A percentile compares a stretch with the other conserved stretches of the same genome.
phyloP scores from a whole-genome alignment of 1,139 yeast genomes.

The Candida sanyaensis region DNA sequence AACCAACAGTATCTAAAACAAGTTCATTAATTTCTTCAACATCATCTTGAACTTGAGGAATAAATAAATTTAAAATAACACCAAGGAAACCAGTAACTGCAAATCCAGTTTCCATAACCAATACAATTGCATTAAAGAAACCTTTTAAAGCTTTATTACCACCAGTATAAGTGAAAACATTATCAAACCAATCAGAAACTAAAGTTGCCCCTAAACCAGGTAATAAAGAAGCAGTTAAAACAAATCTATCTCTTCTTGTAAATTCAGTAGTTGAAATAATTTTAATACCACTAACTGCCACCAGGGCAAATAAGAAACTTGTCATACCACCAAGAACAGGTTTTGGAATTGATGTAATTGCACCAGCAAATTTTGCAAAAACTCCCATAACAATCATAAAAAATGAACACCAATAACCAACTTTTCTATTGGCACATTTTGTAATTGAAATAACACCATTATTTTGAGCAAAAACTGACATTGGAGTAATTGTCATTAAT shows the following conservation, averaged over 20 bases:
- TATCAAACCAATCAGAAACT: conserved; percentile 73
- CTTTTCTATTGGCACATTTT: conserved; percentile 82
- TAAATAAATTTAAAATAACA: conserved; percentile 64
- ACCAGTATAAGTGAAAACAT: conserved; percentile 77
- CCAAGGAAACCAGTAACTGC: conserved; percentile 83
- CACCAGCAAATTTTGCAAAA: conserved; percentile 87
- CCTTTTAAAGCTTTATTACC: conserved; percentile 63
- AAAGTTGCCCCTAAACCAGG: conserved; percentile 81
- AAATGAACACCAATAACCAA: conserved; percentile 89
- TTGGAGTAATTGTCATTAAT: conserved; percentile 74
- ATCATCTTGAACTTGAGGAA: conserved; percentile 74
- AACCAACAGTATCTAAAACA: conserved; percentile 48
- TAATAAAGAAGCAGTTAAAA: conserved; percentile 71
- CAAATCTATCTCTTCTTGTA: conserved; percentile 85
- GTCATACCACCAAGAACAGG: conserved; percentile 94
- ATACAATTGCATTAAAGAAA: conserved; percentile 74
- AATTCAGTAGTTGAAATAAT: conserved; percentile 75
- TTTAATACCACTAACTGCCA: conserved; percentile 84
- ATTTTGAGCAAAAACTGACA: conserved; percentile 90
- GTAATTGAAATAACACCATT: conserved; percentile 92
- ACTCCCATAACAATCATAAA: conserved; percentile 83
- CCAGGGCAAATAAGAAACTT: conserved; percentile 82
- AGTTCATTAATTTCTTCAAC: conserved; percentile 52
- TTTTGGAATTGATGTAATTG: conserved; percentile 79
- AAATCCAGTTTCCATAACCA: conserved; percentile 87